Evolutionary conservation across 2,329 filamentous ascomycete species (phyloP), one percentile per base, ranked within the genome.

Genomic region (Dactylellina cionopaga): DNA sequence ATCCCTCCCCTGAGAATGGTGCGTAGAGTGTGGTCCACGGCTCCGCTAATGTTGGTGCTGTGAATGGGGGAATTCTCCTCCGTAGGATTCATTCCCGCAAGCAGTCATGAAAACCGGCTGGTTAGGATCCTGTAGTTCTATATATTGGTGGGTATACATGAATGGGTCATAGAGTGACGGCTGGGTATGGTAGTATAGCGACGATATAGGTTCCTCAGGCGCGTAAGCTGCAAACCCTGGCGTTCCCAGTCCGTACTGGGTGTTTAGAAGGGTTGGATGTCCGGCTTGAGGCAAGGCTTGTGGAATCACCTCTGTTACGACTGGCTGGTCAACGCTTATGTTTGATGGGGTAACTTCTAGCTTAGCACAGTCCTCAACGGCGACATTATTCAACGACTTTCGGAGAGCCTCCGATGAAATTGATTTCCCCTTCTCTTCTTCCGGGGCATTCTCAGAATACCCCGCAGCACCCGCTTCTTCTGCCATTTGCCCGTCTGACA

Each of bases 121-220:
- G 22, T 64, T 71, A 0, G 66, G 66, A 63, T 71, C 66, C 64
- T 71, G 58, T 13, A 71, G 37, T 44, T 71, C 66, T 58, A 71
- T 64, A 35, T 71, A 58, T 56, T 71, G 66, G 54, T 71, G 66
- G 11, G 58, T 51, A 39, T 71, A 71, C 66, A 71, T 64, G 51
- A 71, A 71, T 17, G 58, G 43, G 29, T 71, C 66, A 27, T 71
- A 71, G 44, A 71, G 59, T 15, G 44, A 58, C 13, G 64, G 66
- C 5, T 71, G 33, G 4, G 35, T 46, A 15, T 71, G 33, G 37
- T 71, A 71, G 41, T 64, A 64, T 44, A 70, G 35, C n/a, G 49
- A 58, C 3, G 58, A 58, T 19, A 71, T 64, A 17, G 64, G 51
- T 35, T 71, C 66, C 25, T 71, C 66, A 2, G 66, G 66, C 11